Base-by-base conservation (phyloP, 805 yeast genomes). In the Wickerhamiella nectarea region DNA sequence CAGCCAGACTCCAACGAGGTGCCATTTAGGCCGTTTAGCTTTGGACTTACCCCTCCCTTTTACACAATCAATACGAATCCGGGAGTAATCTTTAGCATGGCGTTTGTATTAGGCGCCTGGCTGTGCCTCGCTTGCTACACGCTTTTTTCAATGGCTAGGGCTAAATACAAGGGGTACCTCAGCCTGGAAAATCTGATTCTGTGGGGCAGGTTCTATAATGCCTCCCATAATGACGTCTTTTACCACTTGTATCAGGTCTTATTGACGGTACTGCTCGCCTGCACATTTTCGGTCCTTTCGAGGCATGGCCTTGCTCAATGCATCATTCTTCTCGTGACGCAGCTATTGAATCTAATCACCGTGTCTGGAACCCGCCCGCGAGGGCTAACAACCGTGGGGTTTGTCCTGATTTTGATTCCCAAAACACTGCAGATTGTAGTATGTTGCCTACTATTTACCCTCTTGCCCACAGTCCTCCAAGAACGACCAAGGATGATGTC, bases 341-440 rank as follows among this genome's bases (percentile, higher is more conserved):
- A 38, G 20, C 19, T 38, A 20, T n/a, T 19, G 18, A 14, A 14
- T 8, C 11, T 38, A 8, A 34, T 24, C 19, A 25, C 34, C 12
- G 41, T 22, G 4, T 38, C 31, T 2, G 41, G 41, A 4, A 29
- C 35, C 3, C 33, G 41, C 6, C 41, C 35, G 9, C 24, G 26
- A n/a, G 41, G 31, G 12, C 26, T 38, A 7, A 38, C 35, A 15
- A 28, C n/a, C 6, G 41, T 38, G 17, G 41, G 41, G 11, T 38
- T 29, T 20, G 19, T 19, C 4, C n/a, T 38, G 34, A n/a, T 29
- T n/a, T n/a, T 38, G 19, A 20, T 38, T 11, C 41, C 41, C 2
- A 9, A 24, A 19, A 4, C n/a, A 4, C 28, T 38, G 4, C 31
- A 28, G 19, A 29, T 38, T 7, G 33, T 28, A 3, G 31, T 29